A percentile compares a stretch with the other conserved stretches of the same genome.
Evolutionary conservation across 441 rosid genomes (phyloP).

Genomic region (Isatis lusitanica): DNA sequence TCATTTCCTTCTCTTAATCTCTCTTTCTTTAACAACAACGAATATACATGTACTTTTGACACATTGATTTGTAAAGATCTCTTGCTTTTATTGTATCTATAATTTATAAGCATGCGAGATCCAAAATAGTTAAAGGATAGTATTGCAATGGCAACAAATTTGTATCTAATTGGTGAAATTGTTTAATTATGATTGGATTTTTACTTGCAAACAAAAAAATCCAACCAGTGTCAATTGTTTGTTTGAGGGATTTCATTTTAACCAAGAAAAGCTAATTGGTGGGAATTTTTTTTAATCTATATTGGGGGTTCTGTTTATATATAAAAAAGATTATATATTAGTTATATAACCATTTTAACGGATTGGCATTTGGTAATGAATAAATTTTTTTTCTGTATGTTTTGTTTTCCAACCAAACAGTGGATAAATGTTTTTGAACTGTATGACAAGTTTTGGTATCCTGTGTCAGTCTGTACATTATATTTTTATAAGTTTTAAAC

Average conservation of each 20-base stretch:
- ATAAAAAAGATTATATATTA: too few species aligned
- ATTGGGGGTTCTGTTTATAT: too few species aligned
- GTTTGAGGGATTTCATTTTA: neutral
- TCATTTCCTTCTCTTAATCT: neutral
- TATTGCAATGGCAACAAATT: neutral
- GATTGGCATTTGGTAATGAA: too few species aligned
- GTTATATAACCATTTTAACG: too few species aligned
- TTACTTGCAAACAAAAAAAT: neutral
- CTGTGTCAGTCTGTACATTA: too few species aligned
- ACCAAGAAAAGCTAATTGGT: neutral
- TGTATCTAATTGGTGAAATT: neutral
- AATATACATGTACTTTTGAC: neutral
- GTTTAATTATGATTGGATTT: neutral
- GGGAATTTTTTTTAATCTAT: neutral
- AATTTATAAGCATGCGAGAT: neutral
- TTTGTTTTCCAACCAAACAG: too few species aligned
- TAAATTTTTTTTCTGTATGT: too few species aligned
- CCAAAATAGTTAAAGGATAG: neutral
- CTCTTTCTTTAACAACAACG: neutral
- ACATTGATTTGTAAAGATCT: slow-evolving; percentile 7
- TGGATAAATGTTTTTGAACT: too few species aligned
- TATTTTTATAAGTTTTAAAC: too few species aligned
- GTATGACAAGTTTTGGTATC: too few species aligned
- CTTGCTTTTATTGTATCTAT: neutral
- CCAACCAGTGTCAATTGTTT: neutral